Evolutionary conservation across 2,329 filamentous ascomycete genomes (phyloP), one percentile per base, ranked within the genome.

Genomic region (Xylogone sp.): DNA sequence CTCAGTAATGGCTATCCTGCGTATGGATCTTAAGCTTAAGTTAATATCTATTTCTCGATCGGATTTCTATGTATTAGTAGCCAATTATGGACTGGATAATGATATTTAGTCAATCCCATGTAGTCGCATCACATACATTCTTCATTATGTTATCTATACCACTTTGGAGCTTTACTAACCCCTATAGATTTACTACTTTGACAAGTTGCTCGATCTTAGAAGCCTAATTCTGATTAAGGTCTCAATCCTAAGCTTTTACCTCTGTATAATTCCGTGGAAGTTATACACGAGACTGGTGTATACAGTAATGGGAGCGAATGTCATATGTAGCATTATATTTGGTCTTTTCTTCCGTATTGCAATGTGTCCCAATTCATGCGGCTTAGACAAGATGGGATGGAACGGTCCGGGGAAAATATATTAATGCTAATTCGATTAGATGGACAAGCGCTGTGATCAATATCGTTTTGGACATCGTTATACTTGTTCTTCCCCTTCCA

Each of bases 241-340:
- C 6, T 55, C 49, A 12, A 53, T 60, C 27, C 39, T 57, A 20
- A 52, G 45, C n/a, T 49, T 59, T 45, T 60, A 57, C 45, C 56
- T 60, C 31, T 49, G 50, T 16, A 51, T 60, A 16, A 57, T 60
- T 42, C 53, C 56, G n/a, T n/a, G n/a, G n/a, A n/a, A n/a, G n/a
- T n/a, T n/a, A n/a, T n/a, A n/a, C n/a, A n/a, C n/a, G n/a, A n/a
- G n/a, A n/a, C n/a, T n/a, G n/a, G n/a, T n/a, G n/a, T n/a, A n/a
- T n/a, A n/a, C n/a, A n/a, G n/a, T n/a, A n/a, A n/a, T n/a, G n/a
- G n/a, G n/a, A n/a, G n/a, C n/a, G n/a, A n/a, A n/a, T n/a, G n/a
- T n/a, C n/a, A n/a, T n/a, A n/a, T n/a, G n/a, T n/a, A n/a, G n/a
- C n/a, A n/a, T n/a, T n/a, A n/a, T n/a, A n/a, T n/a, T n/a, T n/a